A percentile compares a stretch with the other conserved stretches of the same genome.
Conservation (phyloP, 2,329 filamentous ascomycete genomes). For the Penicillium sp. region DNA sequence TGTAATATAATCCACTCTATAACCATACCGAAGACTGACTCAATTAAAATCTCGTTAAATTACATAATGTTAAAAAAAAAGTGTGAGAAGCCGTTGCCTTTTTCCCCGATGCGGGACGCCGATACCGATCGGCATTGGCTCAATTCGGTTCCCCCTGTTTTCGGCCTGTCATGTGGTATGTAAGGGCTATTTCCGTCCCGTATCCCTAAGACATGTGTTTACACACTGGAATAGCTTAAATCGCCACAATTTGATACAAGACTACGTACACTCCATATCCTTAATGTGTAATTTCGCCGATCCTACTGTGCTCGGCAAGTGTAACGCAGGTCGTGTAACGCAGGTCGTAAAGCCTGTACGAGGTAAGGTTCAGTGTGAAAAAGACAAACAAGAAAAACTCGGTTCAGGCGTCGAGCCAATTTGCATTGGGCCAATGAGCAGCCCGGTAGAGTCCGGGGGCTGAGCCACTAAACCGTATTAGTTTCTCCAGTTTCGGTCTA, state of each 20-base stretch:
- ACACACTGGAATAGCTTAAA: not conserved
- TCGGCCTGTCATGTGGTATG: conserved; percentile 2
- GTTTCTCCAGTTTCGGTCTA: not conserved
- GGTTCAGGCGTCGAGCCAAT: not conserved
- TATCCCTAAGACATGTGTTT: not conserved
- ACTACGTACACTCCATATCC: not conserved
- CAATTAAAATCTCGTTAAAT: not conserved
- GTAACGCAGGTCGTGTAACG: not conserved
- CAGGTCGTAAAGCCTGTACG: not conserved
- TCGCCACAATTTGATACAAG: not conserved
- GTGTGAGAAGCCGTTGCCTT: not conserved
- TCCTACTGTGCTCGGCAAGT: not conserved
- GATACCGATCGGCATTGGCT: conserved; percentile 13
- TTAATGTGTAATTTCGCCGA: not conserved
- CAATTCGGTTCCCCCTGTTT: not conserved
- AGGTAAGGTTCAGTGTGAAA: not conserved
- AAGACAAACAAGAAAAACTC: not conserved
- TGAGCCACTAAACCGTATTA: not conserved
- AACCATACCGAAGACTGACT: not conserved
- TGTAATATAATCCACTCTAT: too few relatives aligned
- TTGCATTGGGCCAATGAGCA: not conserved
- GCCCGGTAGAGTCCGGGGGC: not conserved
- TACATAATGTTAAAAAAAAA: not conserved
- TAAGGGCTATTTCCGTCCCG: not conserved
- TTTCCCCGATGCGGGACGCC: conserved; percentile 16